Evolutionary conservation across 2,329 filamentous ascomycete genomes (phyloP).

Genomic region (Penicillium sp.): DNA sequence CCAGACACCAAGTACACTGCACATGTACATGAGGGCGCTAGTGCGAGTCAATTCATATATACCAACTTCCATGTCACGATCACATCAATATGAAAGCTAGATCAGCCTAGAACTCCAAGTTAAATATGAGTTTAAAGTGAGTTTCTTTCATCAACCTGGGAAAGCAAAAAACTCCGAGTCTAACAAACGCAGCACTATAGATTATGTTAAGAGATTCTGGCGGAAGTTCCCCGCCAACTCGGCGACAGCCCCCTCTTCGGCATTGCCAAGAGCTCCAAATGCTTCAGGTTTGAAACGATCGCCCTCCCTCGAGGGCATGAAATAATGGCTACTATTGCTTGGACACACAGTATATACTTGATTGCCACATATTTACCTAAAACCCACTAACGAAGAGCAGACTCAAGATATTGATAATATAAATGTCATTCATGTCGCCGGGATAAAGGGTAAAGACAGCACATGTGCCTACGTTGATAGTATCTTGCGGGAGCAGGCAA

Average conservation of each 20-base stretch:
- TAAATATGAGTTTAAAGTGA: too few relatives aligned
- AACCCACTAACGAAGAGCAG: not conserved
- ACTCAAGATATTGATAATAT: not conserved
- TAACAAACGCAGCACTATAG: not conserved
- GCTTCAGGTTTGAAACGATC: not conserved
- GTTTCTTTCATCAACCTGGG: too few relatives aligned
- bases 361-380: not conserved
- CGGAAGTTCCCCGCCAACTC: not conserved
- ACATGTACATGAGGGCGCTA: too few relatives aligned
- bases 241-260: not conserved
- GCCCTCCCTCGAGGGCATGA: not conserved
- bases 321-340: not conserved
- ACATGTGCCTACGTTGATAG: constrained; percentile 12
- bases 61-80: too few relatives aligned
- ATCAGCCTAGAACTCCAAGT: too few relatives aligned
- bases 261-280: not conserved
- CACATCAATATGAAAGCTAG: too few relatives aligned
- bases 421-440: constrained; percentile 14
- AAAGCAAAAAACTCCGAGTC: not conserved
- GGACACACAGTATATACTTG: not conserved
- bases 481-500: not conserved
- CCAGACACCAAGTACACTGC: too few relatives aligned
- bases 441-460: constrained; percentile 14
- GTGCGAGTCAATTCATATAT: too few relatives aligned
- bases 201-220: not conserved